Evolutionary conservation across 1,284 basidiomycete genomes (phyloP).

Genomic region (Termitomyces sp.): DNA sequence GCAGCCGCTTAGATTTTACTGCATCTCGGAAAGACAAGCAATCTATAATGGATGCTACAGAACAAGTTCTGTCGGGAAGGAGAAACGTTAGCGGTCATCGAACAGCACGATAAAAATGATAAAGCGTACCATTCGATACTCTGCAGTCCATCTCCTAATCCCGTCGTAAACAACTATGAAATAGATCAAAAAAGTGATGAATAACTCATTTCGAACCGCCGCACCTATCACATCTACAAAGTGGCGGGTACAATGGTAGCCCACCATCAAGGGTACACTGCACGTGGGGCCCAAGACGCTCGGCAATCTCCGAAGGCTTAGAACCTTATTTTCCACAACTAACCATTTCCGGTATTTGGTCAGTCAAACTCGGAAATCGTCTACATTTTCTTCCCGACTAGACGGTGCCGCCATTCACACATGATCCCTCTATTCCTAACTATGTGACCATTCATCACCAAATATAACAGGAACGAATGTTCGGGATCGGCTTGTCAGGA

Average conservation of each 20-base stretch:
- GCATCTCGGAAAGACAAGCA: neutral
- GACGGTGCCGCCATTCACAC: neutral
- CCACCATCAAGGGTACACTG: slow-evolving; percentile 2
- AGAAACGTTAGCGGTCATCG: neutral
- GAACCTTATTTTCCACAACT: slow-evolving; percentile 13
- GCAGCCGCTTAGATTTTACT: neutral
- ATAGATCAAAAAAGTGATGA: neutral
- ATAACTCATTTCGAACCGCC: neutral
- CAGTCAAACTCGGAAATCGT: neutral
- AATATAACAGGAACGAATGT: neutral
- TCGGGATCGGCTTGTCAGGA: neutral
- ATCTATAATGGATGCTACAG: neutral
- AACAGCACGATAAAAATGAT: neutral
- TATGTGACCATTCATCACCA: neutral
- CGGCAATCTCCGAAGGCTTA: slow-evolving; percentile 18
- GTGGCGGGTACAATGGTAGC: neutral
- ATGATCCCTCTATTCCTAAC: neutral
- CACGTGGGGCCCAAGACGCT: slow-evolving; percentile 14
- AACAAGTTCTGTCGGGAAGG: neutral
- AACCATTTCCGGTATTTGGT: neutral
- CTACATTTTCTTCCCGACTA: neutral
- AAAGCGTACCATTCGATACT: neutral
- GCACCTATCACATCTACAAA: neutral
- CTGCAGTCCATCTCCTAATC: neutral
- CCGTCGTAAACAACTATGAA: neutral